Evolutionary conservation across 1,139 yeast species (phyloP), one percentile per base, ranked within the genome.

Genomic region (Yamadazyma oceani): DNA sequence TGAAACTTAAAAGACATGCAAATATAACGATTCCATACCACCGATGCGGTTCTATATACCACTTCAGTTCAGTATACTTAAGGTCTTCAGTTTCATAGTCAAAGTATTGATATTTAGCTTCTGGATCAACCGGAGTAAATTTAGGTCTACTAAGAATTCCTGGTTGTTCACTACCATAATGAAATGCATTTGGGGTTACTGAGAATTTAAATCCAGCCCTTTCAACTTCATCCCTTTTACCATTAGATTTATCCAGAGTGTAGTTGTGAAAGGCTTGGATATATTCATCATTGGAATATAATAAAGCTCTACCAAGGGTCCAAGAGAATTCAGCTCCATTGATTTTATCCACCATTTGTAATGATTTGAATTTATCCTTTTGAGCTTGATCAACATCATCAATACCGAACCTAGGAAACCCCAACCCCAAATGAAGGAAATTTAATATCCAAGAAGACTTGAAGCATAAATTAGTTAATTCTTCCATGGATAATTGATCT

Each of bases 261-360:
- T 49, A 54, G 41, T 66, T 64, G 38, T 62, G 61, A 45, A 44
- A 66, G 2, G 74, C 73, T 40, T 65, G 69, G 10, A 60, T 54
- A 39, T 67, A 69, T 44, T 69, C 75, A 43, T 69, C 75, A 45
- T 67, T 70, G 32, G 75, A 67, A 53, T 86, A 86, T 19, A 87
- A 57, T 4, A 86, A 58, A 3, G 94, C 95, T 37, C 90, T 68
- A 2, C 95, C 96, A 33, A 86, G 62, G 0, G 95, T 85, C 96
- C 96, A 87, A 1, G 92, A 78, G 43, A 85, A 82, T 27, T 82
- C 79, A 1, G 77, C 66, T 0, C 86, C 88, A 29, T 78, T 78
- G 34, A 85, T 64, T 37, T 73, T 68, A 43, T 83, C 85, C 14
- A 82, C 80, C 15, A 85, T 67, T 42, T 75, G 78, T 41, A 86